Conservation (phyloP, 2,329 filamentous ascomycete species). For the Fusarium luffae region DNA sequence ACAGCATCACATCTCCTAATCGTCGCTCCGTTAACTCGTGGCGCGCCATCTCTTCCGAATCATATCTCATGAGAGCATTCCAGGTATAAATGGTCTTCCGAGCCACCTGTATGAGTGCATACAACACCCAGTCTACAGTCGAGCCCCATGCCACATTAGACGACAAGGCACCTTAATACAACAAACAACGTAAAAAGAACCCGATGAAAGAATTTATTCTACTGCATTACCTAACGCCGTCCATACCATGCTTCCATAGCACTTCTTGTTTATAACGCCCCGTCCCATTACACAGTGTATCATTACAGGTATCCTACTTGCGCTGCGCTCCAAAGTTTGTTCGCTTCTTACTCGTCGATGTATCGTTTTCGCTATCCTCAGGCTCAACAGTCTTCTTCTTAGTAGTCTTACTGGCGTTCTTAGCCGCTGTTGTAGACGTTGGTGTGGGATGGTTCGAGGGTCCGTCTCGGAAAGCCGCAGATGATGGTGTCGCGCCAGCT, state of each 20-base stretch:
- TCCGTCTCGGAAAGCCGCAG: slow-evolving; percentile 63
- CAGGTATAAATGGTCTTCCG: not conserved
- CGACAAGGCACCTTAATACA: not conserved
- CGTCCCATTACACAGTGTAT: not conserved
- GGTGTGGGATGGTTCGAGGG: slow-evolving; percentile 66
- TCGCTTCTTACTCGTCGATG: slow-evolving; percentile 63
- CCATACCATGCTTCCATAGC: slow-evolving; percentile 6
- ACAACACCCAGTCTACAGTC: not conserved
- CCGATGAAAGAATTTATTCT: not conserved
- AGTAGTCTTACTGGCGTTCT: slow-evolving; percentile 62
- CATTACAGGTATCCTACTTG: slow-evolving; percentile 52
- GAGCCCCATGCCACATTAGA: not conserved
- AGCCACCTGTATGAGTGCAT: not conserved
- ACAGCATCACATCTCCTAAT: not conserved
- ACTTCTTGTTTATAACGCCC: slow-evolving; percentile 14
- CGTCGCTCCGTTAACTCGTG: not conserved
- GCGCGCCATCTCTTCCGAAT: not conserved
- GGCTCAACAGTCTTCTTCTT: slow-evolving; percentile 61
- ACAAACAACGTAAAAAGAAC: not conserved
- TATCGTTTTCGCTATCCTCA: slow-evolving; percentile 70
- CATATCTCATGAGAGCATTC: not conserved
- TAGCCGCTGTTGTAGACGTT: slow-evolving; percentile 61
- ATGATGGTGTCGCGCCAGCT: slow-evolving; percentile 58
- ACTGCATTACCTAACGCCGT: slow-evolving; percentile 19
- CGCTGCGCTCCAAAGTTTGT: slow-evolving; percentile 68